Conservation (phyloP, 768 basidiomycete genomes). For the Collybia sordida region DNA sequence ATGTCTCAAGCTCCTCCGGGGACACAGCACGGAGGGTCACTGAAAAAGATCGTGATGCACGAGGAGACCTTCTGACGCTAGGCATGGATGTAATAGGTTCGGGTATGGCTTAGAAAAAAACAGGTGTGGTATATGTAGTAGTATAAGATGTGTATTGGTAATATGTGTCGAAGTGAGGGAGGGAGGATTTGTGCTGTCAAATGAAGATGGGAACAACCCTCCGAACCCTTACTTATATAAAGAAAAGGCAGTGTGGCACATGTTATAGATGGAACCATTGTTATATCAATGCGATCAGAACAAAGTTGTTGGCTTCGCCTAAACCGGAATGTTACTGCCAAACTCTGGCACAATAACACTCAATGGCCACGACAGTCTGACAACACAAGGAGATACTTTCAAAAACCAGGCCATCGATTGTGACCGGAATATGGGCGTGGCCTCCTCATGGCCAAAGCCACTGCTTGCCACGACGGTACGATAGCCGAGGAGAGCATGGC, state of each 20-base stretch:
- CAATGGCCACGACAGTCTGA: not conserved
- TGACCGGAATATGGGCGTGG: not conserved
- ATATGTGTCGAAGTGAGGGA: slow-evolving; percentile 2
- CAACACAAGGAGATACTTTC: not conserved
- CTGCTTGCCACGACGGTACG: too few relatives aligned
- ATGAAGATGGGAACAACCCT: too few relatives aligned
- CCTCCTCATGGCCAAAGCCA: too few relatives aligned
- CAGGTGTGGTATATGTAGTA: slow-evolving; percentile 4
- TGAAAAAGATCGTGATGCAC: not conserved
- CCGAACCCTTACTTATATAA: too few relatives aligned
- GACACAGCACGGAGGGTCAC: slow-evolving; percentile 27
- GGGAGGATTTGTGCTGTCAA: not conserved
- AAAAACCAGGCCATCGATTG: slow-evolving; percentile 1
- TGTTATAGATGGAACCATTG: slow-evolving; percentile 20
- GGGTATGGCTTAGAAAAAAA: not conserved
- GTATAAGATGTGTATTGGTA: slow-evolving; percentile 4
- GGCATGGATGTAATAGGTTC: slow-evolving; percentile 11
- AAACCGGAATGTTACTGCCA: not conserved
- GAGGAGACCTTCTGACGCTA: slow-evolving; percentile 10
- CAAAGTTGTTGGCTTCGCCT: slow-evolving; percentile 7
- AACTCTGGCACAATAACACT: slow-evolving; percentile 1
- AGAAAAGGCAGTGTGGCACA: slow-evolving; percentile 15
- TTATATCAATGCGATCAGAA: slow-evolving; percentile 20
- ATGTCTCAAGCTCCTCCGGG: slow-evolving; percentile 32
- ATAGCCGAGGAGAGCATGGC: too few relatives aligned